These are phyloP conservation scores for Aspergillus steynii DNA, from an alignment of 495 filamentous ascomycete species.

Conservation along the genomic window DNA sequence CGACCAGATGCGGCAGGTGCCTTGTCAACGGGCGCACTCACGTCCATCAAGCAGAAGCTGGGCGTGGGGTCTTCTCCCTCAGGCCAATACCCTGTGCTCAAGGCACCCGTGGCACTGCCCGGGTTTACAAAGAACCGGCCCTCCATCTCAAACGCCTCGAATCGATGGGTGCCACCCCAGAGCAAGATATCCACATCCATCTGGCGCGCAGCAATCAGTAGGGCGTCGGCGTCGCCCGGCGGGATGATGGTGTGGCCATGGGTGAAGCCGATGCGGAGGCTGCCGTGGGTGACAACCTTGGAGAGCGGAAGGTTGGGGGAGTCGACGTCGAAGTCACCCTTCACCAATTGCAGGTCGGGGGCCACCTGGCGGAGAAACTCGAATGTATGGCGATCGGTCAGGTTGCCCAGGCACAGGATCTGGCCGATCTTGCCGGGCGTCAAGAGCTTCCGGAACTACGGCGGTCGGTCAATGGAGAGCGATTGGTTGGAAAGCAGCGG, in stretches of 20 bases:
- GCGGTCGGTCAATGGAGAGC: neutral
- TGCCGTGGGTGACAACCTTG: conserved; percentile 93
- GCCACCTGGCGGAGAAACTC: conserved; percentile 90
- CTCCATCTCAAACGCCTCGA: conserved; percentile 98
- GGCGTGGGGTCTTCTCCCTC: conserved; percentile 82
- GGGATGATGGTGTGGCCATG: conserved; percentile 96
- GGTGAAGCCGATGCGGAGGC: conserved; percentile 90
- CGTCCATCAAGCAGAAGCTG: conserved; percentile 97
- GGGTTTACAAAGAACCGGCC: conserved; percentile 99
- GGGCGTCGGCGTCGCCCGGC: conserved; percentile 82
- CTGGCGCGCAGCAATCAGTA: conserved; percentile 90
- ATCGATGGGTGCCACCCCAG: conserved; percentile 96
- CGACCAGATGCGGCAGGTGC: neutral
- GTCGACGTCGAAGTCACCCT: conserved; percentile 91
- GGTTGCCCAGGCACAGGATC: conserved; percentile 94
- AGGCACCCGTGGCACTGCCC: conserved; percentile 87
- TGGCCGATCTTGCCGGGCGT: conserved; percentile 97
- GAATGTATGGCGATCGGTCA: conserved; percentile 92
- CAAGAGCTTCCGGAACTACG: conserved; percentile 95
- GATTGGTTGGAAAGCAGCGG: neutral
- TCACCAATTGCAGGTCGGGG: conserved; percentile 93
- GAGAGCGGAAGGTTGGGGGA: conserved; percentile 86
- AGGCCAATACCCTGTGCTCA: conserved; percentile 69
- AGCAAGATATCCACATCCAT: conserved; percentile 96
- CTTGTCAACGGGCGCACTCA: neutral